Evolutionary conservation across 1,284 basidiomycete species (phyloP), one percentile per base, ranked within the genome.

Genomic region (Cryptococcus hybrid): DNA sequence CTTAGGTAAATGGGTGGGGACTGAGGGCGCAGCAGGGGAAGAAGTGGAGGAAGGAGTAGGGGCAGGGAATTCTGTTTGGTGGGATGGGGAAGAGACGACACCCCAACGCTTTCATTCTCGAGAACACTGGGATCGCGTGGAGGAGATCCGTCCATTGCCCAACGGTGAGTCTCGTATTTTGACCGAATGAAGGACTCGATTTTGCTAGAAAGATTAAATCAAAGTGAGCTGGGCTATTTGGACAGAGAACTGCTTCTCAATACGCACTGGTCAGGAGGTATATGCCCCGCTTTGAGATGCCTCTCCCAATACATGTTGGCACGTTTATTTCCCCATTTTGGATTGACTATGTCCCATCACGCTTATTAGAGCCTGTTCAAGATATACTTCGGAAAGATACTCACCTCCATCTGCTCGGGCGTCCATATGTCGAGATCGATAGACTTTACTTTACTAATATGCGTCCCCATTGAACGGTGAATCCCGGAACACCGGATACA

Each of bases 401-500:
- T 65, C 67, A 91, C 92, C 75, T 88, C 86, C 88, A 99, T 95
- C 80, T 99, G 95, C 70, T 98, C 94, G 1, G 92, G 90, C 3
- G 92, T 96, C 95, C 95, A 99, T 18, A 91, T 87, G 70, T 99
- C 95, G 47, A 99, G 86, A 80, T 99, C 95, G 60, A 99, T 92
- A 7, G 92, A 96, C 76, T 97, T 97, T 73, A 99, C 92, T 73
- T 89, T 90, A 78, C 89, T 90, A 77, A 96, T 95, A 76, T 99
- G 96, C 0, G 95, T 98, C 61, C 96, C 96, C 92, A 99, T 95
- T 37, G 90, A 88, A 43, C 96, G 88, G 78, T 99, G 95, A 58
- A 98, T 90, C 37, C 95, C 95, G n/a, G 93, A 97, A 79, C 95
- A 99, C 59, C 95, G 85, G 67, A 99, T 98, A 75, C 95, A 99